A percentile compares a stretch with the other conserved stretches of the same genome.
Conservation (phyloP, 148 eudicot species). For the Polygonum maritimum region DNA sequence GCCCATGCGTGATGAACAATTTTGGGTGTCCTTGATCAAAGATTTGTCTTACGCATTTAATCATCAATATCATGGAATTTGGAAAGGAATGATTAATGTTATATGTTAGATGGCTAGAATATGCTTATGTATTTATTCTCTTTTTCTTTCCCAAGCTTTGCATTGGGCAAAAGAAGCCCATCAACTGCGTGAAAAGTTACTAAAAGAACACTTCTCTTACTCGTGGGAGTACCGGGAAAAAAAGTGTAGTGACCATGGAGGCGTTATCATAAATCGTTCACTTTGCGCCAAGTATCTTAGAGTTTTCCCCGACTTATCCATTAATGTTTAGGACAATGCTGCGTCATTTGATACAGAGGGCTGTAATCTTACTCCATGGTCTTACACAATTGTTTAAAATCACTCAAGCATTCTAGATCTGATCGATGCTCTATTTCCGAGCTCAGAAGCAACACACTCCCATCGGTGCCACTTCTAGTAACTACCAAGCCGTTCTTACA, state of each 20-base stretch:
- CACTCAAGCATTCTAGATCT: no score
- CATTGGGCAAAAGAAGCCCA: constrained; percentile 81
- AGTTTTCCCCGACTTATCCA: constrained; percentile 32
- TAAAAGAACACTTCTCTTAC: constrained; percentile 59
- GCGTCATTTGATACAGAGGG: constrained; percentile 31
- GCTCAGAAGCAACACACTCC: no score
- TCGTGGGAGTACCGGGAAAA: constrained; percentile 32
- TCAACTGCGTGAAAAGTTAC: constrained; percentile 48
- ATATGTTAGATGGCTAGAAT: not conserved
- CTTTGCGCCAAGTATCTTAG: constrained; percentile 32
- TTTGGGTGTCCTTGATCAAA: no score
- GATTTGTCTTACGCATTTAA: no score
- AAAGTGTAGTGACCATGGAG: constrained; percentile 29
- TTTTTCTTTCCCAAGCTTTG: constrained; percentile 46
- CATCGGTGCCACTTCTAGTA: no score
- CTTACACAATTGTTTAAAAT: no score
- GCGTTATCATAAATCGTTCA: constrained; percentile 24
- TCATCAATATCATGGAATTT: not conserved
- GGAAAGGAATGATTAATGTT: not conserved
- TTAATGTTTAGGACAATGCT: constrained; percentile 31
- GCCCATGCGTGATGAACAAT: no score
- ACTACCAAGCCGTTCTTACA: no score
- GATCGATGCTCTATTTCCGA: no score
- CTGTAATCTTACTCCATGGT: constrained; percentile 71
- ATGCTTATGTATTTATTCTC: not conserved